Evolutionary conservation across 169 alveolate species (phyloP), one percentile per base, ranked within the genome.

Genomic region (Plasmodium malariae): DNA sequence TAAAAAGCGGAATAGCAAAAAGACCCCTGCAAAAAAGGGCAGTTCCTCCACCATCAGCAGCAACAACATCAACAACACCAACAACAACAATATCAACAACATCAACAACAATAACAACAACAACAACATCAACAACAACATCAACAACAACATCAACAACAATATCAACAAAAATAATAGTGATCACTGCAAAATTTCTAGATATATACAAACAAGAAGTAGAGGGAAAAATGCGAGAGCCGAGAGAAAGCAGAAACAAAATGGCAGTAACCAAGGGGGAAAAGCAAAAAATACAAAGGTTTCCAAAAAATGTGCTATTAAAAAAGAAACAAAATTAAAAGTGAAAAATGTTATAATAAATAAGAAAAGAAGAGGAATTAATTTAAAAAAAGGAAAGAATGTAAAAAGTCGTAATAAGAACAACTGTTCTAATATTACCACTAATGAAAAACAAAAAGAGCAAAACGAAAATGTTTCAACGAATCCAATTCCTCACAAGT

Each of bases 261-360:
- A 36, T 37, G 71, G 51, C 30, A 68, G 37, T 26, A 30, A 30
- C 17, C 51, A 40, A 17, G 21, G n/a, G 36, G 26, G 37, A 28
- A 30, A 0, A 7, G 17, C 26, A 3, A 68, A 68, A 32, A 72
- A 72, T 17, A 54, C 48, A 19, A 24, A 45, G 26, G 65, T 32
- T 40, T 17, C 30, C 17, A 51, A 72, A 1, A 72, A 72, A 54
- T 37, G 40, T 19, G 2, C 19, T 19, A 72, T 21, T 34, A 51
- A 30, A 72, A 72, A 72, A 51, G 71, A 51, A 54, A 72, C 86
- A 7, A 72, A 72, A 40, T 54, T 72, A 72, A 72, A 36, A 72
- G 51, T 37, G 24, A 72, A 51, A 26, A 24, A 24, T 49, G 51
- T 30, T 72, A 49, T 19, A 48, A 49, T n/a, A n/a, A n/a, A 24